A percentile compares a stretch with the other conserved stretches of the same genome.
Evolutionary conservation across 1,284 basidiomycete species (phyloP).

Genomic region (Rhodotorula mucilaginosa): DNA sequence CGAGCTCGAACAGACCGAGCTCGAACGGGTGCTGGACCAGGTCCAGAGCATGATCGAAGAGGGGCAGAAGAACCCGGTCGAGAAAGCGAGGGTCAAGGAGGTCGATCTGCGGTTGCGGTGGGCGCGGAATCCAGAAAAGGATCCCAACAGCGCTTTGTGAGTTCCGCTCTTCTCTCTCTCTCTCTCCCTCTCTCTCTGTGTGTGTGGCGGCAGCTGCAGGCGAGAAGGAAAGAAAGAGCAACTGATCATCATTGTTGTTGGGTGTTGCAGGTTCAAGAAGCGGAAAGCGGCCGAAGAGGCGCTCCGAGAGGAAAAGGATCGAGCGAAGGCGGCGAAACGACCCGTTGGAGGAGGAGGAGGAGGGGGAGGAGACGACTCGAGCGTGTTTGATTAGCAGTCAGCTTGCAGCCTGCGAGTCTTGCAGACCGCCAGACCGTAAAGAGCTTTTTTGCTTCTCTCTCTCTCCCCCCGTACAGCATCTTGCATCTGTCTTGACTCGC

Average conservation of each 20-base stretch:
- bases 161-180: conserved; percentile 25
- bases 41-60: conserved; percentile 61
- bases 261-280: conserved; percentile 49
- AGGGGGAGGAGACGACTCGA: conserved; percentile 14
- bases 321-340: conserved; percentile 24
- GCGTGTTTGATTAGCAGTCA: conserved; percentile 19
- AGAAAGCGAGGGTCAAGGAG: conserved; percentile 77
- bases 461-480: too few relatives aligned
- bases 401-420: too few relatives aligned
- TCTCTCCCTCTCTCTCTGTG: too few relatives aligned
- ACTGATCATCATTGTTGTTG: background rate
- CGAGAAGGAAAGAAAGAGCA: background rate
- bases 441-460: too few relatives aligned
- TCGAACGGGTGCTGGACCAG: conserved; percentile 55
- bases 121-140: conserved; percentile 91
- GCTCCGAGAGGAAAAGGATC: conserved; percentile 43
- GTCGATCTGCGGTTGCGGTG: conserved; percentile 77
- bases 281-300: conserved; percentile 50
- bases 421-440: too few relatives aligned
- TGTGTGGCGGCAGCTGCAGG: too few relatives aligned
- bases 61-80: conserved; percentile 60
- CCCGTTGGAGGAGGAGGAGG: conserved; percentile 3
- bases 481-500: too few relatives aligned
- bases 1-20: conserved; percentile 41
- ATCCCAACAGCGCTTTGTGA: conserved; percentile 73